A percentile compares a stretch with the other conserved stretches of the same genome.
phyloP scores from a whole-genome alignment of 1,284 basidiomycete genomes.

The Cryptococcus sp. region DNA sequence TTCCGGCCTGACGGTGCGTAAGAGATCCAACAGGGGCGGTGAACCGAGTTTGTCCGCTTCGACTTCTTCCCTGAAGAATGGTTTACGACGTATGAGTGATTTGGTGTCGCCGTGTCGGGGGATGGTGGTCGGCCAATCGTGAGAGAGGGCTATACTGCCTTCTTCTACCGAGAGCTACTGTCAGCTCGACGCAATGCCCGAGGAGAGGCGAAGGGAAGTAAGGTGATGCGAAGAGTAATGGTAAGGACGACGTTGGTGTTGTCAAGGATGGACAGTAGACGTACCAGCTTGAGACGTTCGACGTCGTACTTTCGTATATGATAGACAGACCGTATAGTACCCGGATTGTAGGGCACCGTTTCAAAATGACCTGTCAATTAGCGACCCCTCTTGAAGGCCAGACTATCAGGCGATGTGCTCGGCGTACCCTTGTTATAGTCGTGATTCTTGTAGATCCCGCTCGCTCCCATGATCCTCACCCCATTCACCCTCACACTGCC shows the following conservation, averaged over 20 bases:
- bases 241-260: too few species aligned
- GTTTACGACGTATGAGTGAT: conserved; percentile 67
- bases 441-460: conserved; percentile 82
- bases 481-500: conserved; percentile 85
- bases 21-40: conserved; percentile 75
- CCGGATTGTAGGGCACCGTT: conserved; percentile 56
- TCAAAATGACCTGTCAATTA: conserved; percentile 50
- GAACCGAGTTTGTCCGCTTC: conserved; percentile 71
- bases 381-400: background rate
- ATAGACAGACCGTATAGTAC: conserved; percentile 76
- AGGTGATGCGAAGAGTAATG: too few species aligned
- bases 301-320: conserved; percentile 86
- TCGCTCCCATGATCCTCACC: conserved; percentile 77
- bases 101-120: conserved; percentile 70
- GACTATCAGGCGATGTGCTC: background rate
- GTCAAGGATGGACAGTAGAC: too few species aligned
- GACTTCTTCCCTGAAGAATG: conserved; percentile 74
- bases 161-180: conserved; percentile 11
- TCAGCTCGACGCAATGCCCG: too few species aligned
- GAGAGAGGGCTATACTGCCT: conserved; percentile 73
- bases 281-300: conserved; percentile 68
- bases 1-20: conserved; percentile 67
- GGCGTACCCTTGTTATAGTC: conserved; percentile 69
- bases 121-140: conserved; percentile 92
- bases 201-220: too few species aligned